A percentile compares a stretch with the other conserved stretches of the same genome.
Conservation (phyloP, 2,329 filamentous ascomycete species). For the Colletotrichum camelliae region DNA sequence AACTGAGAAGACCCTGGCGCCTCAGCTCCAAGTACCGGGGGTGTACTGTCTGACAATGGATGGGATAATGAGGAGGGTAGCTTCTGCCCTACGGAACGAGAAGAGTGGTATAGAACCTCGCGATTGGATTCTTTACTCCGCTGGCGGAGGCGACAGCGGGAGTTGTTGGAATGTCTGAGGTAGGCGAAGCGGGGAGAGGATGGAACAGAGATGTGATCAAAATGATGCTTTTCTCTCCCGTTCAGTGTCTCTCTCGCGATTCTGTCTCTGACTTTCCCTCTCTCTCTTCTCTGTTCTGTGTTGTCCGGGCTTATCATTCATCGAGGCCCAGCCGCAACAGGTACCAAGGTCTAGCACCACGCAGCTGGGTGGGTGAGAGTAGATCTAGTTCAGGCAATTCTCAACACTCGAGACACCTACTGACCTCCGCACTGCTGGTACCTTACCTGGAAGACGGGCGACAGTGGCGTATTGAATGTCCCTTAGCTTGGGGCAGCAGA, state of each 20-base stretch:
- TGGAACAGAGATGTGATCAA: conserved; percentile 17
- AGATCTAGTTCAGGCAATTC: background rate
- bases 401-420: background rate
- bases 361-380: background rate
- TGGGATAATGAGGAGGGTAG: background rate
- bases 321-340: background rate
- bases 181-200: background rate
- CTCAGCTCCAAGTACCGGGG: conserved; percentile 21
- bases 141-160: background rate
- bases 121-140: background rate
- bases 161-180: conserved; percentile 11
- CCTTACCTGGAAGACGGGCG: background rate
- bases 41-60: conserved; percentile 10
- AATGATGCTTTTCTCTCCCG: conserved; percentile 8
- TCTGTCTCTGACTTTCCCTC: background rate
- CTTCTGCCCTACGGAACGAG: conserved; percentile 7
- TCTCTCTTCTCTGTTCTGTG: background rate
- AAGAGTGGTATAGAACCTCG: background rate
- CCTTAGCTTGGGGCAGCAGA: conserved; percentile 11
- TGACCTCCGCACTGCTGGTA: background rate
- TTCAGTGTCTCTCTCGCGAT: conserved; percentile 9
- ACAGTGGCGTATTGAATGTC: conserved; percentile 11
- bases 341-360: background rate
- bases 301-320: background rate
- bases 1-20: conserved; percentile 18